Base-by-base conservation (phyloP, 306 rosid genomes). In the Vicia sativa region DNA sequence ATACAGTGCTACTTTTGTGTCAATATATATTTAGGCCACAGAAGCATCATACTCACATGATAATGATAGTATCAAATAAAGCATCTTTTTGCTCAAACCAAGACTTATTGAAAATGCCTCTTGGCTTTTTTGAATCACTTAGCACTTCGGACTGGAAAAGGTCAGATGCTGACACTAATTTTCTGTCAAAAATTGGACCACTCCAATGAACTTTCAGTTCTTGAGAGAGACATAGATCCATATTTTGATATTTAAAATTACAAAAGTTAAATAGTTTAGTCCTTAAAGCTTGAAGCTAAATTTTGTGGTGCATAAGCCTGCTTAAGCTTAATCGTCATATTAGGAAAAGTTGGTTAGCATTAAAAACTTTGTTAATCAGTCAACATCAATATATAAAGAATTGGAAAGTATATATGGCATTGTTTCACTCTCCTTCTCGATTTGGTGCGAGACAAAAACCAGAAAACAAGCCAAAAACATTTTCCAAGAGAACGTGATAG, bases 71-170 rank as follows among this genome's bases (percentile, higher is more conserved):
- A 38, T 4, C 34, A 45, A 34, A 62, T 14, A 63, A 25, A 71
- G 72, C 52, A 62, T 61, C 60, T 66, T 66, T 72, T 72, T 7
- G 42, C 25, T 48, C 49, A 66, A 42, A 19, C 49, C 67, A 72
- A 49, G 66, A 50, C 62, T n/a, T 11, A 11, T 4, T 35, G 41
- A 37, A 64, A 35, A 35, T 70, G 61, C 4, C 43, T 69, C 71
- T 69, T 69, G 44, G 29, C 57, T 61, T 52, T 25, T 34, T 31
- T 62, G 71, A 61, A 61, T 62, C 42, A 38, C 31, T 21, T 16
- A 39, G 29, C 54, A 62, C 41, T 68, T 26, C 21, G 23, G 21
- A 48, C 34, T 45, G 42, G 45, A 72, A 34, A 25, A 35, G 35
- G 43, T 37, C 25, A 53, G 26, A 74, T 45, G 16, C 62, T 15